phyloP scores from a whole-genome alignment of 495 filamentous ascomycete genomes.

The Xylaria intraflava region DNA sequence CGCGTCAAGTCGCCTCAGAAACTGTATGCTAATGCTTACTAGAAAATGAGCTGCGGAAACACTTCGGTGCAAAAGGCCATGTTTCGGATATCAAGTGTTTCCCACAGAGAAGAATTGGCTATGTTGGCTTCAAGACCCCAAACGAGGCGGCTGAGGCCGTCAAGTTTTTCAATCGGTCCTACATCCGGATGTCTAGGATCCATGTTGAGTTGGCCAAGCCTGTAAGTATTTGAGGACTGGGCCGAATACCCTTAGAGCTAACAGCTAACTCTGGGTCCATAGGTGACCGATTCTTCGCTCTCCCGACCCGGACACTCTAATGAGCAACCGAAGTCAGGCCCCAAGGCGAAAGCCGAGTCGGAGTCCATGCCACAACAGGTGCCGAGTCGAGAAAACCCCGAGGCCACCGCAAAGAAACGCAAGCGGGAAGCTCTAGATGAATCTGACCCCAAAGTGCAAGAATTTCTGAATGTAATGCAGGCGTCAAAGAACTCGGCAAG shows the following conservation, averaged over 20 bases:
- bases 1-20: constrained; percentile 27
- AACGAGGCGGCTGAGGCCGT: constrained; percentile 75
- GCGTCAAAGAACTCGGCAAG: constrained; percentile 58
- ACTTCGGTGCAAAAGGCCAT: constrained; percentile 68
- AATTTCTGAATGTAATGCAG: constrained; percentile 81
- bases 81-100: constrained; percentile 91
- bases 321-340: constrained; percentile 5
- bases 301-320: constrained; percentile 11
- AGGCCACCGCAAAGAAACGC: constrained; percentile 37
- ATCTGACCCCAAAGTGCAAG: constrained; percentile 70
- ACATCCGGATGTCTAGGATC: constrained; percentile 95
- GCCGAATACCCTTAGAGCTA: not conserved
- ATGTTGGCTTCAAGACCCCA: constrained; percentile 84
- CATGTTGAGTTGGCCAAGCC: constrained; percentile 83
- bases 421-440: constrained; percentile 46
- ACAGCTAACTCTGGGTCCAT: constrained; percentile 3
- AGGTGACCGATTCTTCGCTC: constrained; percentile 31
- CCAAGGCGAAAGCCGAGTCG: constrained; percentile 14
- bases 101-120: constrained; percentile 83
- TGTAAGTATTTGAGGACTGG: constrained; percentile 43
- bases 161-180: constrained; percentile 90
- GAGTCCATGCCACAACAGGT: not conserved
- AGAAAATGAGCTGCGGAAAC: constrained; percentile 65
- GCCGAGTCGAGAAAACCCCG: constrained; percentile 9
- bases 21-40: constrained; percentile 47